Conservation (phyloP, 345 rosid species). For the Rhizophora apiculata region DNA sequence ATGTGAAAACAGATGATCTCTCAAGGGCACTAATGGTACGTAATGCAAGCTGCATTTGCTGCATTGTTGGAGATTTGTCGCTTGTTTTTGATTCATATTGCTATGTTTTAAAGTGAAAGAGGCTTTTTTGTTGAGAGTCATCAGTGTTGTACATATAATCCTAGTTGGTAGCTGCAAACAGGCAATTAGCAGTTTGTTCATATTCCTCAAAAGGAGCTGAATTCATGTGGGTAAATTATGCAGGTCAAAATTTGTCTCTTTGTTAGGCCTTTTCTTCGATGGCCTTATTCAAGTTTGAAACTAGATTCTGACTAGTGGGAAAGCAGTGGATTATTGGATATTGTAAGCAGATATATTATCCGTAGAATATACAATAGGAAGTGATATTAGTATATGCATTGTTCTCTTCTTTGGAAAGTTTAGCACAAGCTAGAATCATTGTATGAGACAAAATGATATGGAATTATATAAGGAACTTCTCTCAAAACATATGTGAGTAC, state of each 20-base stretch:
- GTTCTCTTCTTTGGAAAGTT: too few species aligned
- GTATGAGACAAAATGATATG: too few species aligned
- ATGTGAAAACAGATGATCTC: conserved; percentile 66
- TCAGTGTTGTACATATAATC: not conserved
- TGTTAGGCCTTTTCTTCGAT: not conserved
- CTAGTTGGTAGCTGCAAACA: not conserved
- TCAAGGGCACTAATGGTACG: conserved; percentile 76
- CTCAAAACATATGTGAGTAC: too few species aligned
- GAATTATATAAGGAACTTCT: too few species aligned
- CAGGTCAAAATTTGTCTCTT: not conserved
- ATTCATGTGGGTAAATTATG: not conserved
- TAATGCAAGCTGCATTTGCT: conserved; percentile 16
- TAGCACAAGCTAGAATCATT: too few species aligned
- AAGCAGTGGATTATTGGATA: too few species aligned
- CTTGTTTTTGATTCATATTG: too few species aligned
- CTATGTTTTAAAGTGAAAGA: too few species aligned
- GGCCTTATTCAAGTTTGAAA: not conserved
- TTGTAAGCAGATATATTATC: too few species aligned
- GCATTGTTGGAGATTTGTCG: not conserved
- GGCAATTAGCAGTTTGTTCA: not conserved
- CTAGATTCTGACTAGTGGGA: not conserved
- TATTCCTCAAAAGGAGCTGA: not conserved
- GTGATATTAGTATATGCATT: too few species aligned
- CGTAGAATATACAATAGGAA: too few species aligned
- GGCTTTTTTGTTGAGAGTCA: not conserved